Evolutionary conservation across 805 yeast species (phyloP).

Genomic region (Suhomyces sp.): DNA sequence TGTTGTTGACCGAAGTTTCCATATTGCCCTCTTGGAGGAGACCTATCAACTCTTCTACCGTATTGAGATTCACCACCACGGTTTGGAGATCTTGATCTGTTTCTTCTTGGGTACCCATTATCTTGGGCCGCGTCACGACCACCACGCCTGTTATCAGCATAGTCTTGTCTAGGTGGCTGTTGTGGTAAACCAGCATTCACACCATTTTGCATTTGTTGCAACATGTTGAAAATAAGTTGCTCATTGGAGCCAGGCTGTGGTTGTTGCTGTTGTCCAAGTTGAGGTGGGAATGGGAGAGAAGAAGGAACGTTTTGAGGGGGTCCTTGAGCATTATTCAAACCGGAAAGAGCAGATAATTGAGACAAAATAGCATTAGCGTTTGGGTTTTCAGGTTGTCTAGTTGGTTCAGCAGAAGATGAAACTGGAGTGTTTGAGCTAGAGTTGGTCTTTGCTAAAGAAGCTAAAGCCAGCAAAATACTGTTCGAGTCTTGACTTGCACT

Average conservation of each 20-base stretch:
- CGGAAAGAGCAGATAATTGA: constrained; percentile 43
- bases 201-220: constrained; percentile 49
- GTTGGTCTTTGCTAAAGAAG: constrained; percentile 54
- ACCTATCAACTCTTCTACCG: constrained; percentile 24
- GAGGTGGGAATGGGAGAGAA: constrained; percentile 14
- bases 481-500: constrained; percentile 44
- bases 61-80: constrained; percentile 23
- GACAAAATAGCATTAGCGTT: constrained; percentile 42
- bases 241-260: constrained; percentile 23
- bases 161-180: constrained; percentile 11
- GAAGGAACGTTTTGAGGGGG: constrained; percentile 6
- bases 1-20: constrained; percentile 8
- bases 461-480: constrained; percentile 67
- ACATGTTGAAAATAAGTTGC: constrained; percentile 48
- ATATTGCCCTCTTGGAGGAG: constrained; percentile 24
- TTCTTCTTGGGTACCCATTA: constrained; percentile 45
- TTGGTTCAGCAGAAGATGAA: constrained; percentile 27
- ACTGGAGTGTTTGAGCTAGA: constrained; percentile 29
- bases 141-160: constrained; percentile 29
- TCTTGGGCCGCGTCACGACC: constrained; percentile 20
- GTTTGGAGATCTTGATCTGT: constrained; percentile 55
- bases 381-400: constrained; percentile 15
- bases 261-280: constrained; percentile 11
- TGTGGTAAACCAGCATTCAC: constrained; percentile 11
- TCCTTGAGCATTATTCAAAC: constrained; percentile 11